These are phyloP conservation scores for Cladochytrium tenue DNA, from an alignment of 371 early-diverging fungal species.

Conservation along the genomic window DNA sequence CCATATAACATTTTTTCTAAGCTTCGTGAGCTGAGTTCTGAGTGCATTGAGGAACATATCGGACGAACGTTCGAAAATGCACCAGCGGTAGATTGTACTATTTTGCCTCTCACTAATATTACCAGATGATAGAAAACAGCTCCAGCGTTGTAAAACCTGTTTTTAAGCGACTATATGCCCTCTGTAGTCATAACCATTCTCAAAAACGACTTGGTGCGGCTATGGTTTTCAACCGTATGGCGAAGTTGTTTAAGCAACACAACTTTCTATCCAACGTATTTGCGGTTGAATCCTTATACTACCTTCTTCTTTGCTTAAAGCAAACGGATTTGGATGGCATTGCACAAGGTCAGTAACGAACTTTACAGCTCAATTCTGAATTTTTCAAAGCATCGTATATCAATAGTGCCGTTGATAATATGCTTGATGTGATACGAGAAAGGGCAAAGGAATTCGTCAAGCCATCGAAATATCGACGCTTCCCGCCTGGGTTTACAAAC, in stretches of 20 bases:
- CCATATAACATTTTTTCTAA: constrained; percentile 21
- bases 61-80: too few species aligned
- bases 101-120: too few species aligned
- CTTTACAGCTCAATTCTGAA: too few species aligned
- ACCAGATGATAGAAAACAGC: constrained; percentile 44
- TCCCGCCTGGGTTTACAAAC: constrained; percentile 50
- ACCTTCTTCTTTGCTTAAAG: constrained; percentile 65
- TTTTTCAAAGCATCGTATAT: too few species aligned
- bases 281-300: constrained; percentile 68
- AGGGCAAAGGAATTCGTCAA: constrained; percentile 48
- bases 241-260: constrained; percentile 69
- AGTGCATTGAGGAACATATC: constrained; percentile 74
- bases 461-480: constrained; percentile 38
- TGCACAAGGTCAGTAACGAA: too few species aligned
- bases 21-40: constrained; percentile 74
- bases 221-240: constrained; percentile 71
- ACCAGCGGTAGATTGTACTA: too few species aligned
- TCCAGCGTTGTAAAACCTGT: constrained; percentile 67
- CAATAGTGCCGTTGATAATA: too few species aligned
- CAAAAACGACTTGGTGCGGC: constrained; percentile 72
- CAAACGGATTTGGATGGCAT: constrained; percentile 69
- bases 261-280: constrained; percentile 60
- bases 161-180: constrained; percentile 66
- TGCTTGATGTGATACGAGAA: too few species aligned
- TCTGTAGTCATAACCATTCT: constrained; percentile 62